Percentiles rank a stretch among this genome's conserved stretches.
phyloP scores from a whole-genome alignment of 495 filamentous ascomycete genomes.

The Tuber umbilicatum region DNA sequence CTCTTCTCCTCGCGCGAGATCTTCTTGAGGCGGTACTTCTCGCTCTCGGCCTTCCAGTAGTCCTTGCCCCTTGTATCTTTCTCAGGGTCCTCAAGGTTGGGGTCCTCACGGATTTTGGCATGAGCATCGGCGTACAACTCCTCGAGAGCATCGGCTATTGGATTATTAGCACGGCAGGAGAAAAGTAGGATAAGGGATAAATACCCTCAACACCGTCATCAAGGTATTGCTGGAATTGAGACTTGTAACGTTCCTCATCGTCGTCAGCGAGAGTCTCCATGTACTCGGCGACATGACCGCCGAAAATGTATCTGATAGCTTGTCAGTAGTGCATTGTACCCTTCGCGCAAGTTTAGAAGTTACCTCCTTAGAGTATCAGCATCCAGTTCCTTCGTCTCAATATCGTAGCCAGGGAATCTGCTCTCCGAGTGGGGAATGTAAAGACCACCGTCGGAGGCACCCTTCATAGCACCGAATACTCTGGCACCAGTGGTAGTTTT shows the following conservation, averaged over 20 bases:
- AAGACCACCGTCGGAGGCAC: constrained; percentile 96
- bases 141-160: constrained; percentile 79
- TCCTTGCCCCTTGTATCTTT: constrained; percentile 89
- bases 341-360: background rate
- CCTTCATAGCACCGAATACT: constrained; percentile 99
- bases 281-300: constrained; percentile 97
- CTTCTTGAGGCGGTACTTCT: constrained; percentile 74
- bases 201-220: constrained; percentile 78
- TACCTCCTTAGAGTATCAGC: constrained; percentile 85
- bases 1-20: constrained; percentile 71
- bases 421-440: constrained; percentile 96
- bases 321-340: background rate
- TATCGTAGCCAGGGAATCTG: constrained; percentile 97
- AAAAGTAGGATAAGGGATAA: background rate
- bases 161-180: constrained; percentile 3
- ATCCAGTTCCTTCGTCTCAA: constrained; percentile 93
- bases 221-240: constrained; percentile 94
- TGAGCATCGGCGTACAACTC: constrained; percentile 93
- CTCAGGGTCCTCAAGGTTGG: constrained; percentile 85
- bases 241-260: constrained; percentile 99
- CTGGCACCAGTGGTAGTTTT: constrained; percentile 96
- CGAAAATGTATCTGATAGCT: constrained; percentile 70
- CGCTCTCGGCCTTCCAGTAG: constrained; percentile 90
- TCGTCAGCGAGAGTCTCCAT: constrained; percentile 99
- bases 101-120: constrained; percentile 94